Evolutionary conservation across 2,329 filamentous ascomycete genomes (phyloP), one percentile per base, ranked within the genome.

Genomic region (Cladosporium velox): DNA sequence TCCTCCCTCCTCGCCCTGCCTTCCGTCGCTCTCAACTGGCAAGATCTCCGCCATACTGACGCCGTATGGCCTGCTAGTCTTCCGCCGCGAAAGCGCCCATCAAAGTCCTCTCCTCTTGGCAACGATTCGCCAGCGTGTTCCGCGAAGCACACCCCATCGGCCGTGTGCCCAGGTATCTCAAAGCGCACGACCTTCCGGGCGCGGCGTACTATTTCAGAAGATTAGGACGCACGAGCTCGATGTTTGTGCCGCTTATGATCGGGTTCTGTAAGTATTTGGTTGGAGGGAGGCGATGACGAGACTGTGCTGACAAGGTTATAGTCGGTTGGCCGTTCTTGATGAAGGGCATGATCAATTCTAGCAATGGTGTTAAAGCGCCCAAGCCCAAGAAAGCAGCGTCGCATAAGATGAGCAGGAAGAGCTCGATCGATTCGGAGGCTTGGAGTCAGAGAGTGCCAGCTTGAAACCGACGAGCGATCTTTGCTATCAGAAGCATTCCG

Each of bases 141-240:
- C 55, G 55, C 54, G 64, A 65, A 55, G 55, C 64, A 11, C 64
- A 65, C 49, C 64, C 64, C 30, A 55, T 65, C 18, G 64, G 55
- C 32, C 64, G 64, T 47, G 47, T 41, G 21, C 64, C 64, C 21
- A 24, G 11, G 1, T 65, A 65, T 24, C 57, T 65, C 64, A 59
- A 65, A 38, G 21, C 54, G 24, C 64, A 65, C 34, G 32, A 54
- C n/a, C 49, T 52, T 15, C 55, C 64, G 24, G 64, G 55, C 10
- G 34, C 57, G 7, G n/a, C 24, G 24, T 60, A 60, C 47, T 65
- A 65, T 34, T 41, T 59, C 44, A 21, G 64, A 30, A 7, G 64
- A 5, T 10, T 65, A 15, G 64, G 64, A 18, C 44, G 64, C 12
- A 41, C 64, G 24, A 47, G 55, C 21, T 52, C 44, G 47, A 44